Conservation (phyloP, 306 rosid species). For the Sophora flavescens region DNA sequence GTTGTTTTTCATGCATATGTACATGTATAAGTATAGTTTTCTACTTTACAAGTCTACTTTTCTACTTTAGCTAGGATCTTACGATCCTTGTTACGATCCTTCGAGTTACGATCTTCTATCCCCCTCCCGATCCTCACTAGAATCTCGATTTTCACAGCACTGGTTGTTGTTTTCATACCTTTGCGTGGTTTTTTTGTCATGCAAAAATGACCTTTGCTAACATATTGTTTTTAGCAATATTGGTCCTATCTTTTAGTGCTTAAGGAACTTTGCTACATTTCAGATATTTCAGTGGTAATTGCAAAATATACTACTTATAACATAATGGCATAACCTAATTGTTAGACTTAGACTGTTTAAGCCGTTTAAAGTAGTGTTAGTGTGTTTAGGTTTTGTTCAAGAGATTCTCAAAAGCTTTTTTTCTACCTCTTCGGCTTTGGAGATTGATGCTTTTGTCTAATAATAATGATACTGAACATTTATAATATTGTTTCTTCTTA, state of each 20-base stretch:
- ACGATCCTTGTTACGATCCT: no score
- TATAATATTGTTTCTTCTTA: slow-evolving; percentile 9
- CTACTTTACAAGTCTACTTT: no score
- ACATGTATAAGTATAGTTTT: no score
- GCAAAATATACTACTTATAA: background rate
- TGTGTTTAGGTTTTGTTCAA: slow-evolving; percentile 2
- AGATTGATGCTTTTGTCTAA: slow-evolving; percentile 14
- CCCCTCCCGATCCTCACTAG: no score
- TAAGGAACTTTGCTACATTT: background rate
- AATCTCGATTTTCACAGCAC: no score
- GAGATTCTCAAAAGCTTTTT: background rate
- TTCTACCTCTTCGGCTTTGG: slow-evolving; percentile 18
- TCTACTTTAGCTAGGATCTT: no score
- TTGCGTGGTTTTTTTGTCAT: slow-evolving; percentile 10
- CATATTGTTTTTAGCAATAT: slow-evolving; percentile 30
- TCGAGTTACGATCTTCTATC: no score
- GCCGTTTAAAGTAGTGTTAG: background rate
- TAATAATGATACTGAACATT: background rate
- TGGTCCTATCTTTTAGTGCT: slow-evolving; percentile 1
- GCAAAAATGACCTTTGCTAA: slow-evolving; percentile 14
- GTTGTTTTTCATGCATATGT: no score
- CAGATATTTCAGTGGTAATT: background rate
- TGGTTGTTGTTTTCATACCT: background rate
- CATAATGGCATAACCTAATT: background rate
- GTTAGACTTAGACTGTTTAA: background rate